Evolutionary conservation across 306 rosid species (phyloP).

Genomic region (Castanopsis chinensis): DNA sequence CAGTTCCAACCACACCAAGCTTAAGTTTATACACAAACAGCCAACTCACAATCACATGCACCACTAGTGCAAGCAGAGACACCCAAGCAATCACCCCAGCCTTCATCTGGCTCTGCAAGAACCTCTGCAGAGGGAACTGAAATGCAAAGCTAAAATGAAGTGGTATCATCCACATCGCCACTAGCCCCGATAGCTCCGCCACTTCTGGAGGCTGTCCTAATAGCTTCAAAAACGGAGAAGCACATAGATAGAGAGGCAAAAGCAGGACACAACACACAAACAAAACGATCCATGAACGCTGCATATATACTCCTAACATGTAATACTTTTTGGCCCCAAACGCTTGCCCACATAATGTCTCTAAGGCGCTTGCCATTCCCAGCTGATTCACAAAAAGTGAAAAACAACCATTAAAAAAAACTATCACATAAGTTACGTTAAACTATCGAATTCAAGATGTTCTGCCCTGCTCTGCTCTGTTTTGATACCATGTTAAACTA

Average conservation of each 20-base stretch:
- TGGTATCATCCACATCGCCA: constrained; percentile 49
- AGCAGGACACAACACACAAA: constrained; percentile 50
- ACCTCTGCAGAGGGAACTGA: constrained; percentile 64
- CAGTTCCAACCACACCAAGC: constrained; percentile 55
- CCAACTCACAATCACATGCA: constrained; percentile 60
- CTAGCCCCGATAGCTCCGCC: constrained; percentile 52
- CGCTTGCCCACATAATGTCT: constrained; percentile 88
- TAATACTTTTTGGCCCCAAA: constrained; percentile 69
- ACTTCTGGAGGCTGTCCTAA: constrained; percentile 64
- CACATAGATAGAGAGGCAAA: constrained; percentile 54
- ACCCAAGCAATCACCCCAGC: constrained; percentile 48
- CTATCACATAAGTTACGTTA: no score
- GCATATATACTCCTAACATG: constrained; percentile 87
- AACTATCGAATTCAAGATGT: no score
- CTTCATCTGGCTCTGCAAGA: constrained; percentile 63
- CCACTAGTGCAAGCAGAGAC: constrained; percentile 36
- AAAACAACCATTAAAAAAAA: no score
- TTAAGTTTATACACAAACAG: constrained; percentile 49
- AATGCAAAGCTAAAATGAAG: constrained; percentile 64
- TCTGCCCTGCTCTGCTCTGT: no score
- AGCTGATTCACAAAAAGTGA: constrained; percentile 27
- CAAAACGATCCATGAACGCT: constrained; percentile 80
- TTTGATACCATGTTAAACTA: no score
- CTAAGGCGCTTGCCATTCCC: constrained; percentile 89
- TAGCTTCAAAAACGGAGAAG: constrained; percentile 50